Conservation (phyloP, 202 grass and related monocot species). For the Schoenoplectus tabernaemontani region DNA sequence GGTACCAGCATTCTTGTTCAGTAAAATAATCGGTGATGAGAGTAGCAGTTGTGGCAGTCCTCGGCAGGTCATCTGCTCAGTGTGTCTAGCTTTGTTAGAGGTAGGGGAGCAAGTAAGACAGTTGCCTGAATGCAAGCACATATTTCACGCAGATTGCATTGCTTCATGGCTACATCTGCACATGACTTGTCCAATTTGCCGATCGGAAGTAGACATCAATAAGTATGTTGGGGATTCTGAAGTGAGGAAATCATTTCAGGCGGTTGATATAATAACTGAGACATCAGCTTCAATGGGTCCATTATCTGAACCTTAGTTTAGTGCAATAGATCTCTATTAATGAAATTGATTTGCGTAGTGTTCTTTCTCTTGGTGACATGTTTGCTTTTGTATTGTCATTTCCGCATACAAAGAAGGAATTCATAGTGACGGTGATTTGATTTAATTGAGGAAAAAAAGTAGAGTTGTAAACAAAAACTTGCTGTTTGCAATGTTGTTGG, state of each 20-base stretch:
- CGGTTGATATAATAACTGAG: too few species aligned
- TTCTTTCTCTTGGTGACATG: background rate
- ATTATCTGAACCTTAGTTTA: background rate
- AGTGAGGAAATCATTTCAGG: background rate
- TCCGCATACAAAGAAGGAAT: background rate
- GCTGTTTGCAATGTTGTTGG: background rate
- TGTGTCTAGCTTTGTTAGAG: slow-evolving; percentile 24
- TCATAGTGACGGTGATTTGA: background rate
- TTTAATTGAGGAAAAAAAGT: background rate
- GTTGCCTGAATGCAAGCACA: slow-evolving; percentile 21
- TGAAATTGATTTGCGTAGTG: background rate
- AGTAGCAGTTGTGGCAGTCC: background rate
- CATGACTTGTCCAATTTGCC: slow-evolving; percentile 16
- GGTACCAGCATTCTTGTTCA: background rate
- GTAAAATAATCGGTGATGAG: background rate
- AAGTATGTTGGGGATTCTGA: background rate
- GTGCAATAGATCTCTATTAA: background rate
- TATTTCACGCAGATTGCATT: slow-evolving; percentile 24
- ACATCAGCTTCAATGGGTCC: too few species aligned
- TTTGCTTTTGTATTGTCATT: background rate
- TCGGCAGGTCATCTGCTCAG: slow-evolving; percentile 42
- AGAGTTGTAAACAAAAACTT: background rate
- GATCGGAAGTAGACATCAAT: slow-evolving; percentile 3
- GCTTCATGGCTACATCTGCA: slow-evolving; percentile 6
- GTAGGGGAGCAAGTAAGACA: slow-evolving; percentile 5